Conservation (phyloP, 176 grass and related monocot species). For the Areca catechu region DNA sequence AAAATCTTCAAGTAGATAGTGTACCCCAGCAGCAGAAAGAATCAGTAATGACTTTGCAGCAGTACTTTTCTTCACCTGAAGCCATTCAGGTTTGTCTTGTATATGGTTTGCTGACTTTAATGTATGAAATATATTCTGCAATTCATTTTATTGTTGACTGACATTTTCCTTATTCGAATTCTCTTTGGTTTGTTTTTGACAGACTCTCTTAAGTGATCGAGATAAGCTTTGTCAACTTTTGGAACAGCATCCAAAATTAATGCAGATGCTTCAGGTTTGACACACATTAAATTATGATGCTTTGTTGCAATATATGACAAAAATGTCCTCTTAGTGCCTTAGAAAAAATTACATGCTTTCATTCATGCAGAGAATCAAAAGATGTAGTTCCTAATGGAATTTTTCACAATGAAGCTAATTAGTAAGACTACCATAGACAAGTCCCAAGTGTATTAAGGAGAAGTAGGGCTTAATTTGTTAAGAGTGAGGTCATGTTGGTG, state of each 20-base stretch:
- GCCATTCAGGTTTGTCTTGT: conserved; percentile 76
- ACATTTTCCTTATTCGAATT: background rate
- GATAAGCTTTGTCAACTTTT: conserved; percentile 87
- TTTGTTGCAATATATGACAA: background rate
- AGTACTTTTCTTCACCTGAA: conserved; percentile 83
- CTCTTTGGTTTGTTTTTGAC: conserved; percentile 12
- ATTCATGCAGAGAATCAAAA: background rate
- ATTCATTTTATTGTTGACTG: too few species aligned
- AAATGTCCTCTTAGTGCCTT: background rate
- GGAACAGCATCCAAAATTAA: conserved; percentile 86
- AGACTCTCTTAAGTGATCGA: conserved; percentile 76
- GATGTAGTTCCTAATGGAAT: too few species aligned
- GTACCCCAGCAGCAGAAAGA: conserved; percentile 42
- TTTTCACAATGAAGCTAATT: too few species aligned
- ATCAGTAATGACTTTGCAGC: conserved; percentile 49
- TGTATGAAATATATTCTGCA: too few species aligned
- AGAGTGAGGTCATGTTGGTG: too few species aligned
- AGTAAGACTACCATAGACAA: too few species aligned
- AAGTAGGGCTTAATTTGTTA: too few species aligned
- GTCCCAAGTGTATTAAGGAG: too few species aligned
- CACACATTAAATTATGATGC: conserved; percentile 6
- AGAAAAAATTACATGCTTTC: background rate
- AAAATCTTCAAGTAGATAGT: conserved; percentile 38
- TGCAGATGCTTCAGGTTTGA: conserved; percentile 98
- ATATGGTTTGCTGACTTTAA: background rate